Conservation (phyloP, 73 alveolate species). For the Blepharisma japonicum region DNA sequence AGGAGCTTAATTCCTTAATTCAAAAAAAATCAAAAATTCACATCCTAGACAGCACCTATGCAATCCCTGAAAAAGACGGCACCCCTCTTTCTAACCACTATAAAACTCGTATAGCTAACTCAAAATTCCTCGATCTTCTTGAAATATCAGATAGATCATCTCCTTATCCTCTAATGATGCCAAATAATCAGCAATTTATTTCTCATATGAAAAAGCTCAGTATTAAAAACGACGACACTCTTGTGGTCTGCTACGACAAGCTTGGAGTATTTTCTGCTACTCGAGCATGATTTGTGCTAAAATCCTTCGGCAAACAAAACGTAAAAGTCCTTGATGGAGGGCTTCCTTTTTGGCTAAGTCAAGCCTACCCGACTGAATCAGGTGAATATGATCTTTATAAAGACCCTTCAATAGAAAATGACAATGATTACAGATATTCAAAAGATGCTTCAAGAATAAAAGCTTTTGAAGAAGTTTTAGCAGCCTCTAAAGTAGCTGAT, state of each 20-base stretch:
- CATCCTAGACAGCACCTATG: not conserved
- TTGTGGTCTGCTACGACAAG: not conserved
- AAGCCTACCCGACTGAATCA: not conserved
- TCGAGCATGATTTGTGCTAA: not conserved
- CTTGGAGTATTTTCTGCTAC: not conserved
- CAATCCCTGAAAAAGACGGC: not conserved
- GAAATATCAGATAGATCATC: not conserved
- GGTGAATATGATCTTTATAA: not conserved
- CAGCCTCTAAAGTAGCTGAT: not conserved
- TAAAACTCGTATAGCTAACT: not conserved
- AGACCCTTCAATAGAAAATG: not conserved
- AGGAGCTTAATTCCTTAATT: not conserved
- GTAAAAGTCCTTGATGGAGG: slow-evolving; percentile 3
- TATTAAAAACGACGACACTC: slow-evolving; percentile 3
- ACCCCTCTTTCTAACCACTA: slow-evolving; percentile 5
- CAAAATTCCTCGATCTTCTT: not conserved
- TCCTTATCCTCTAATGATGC: not conserved
- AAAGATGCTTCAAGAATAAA: not conserved
- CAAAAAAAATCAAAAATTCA: not conserved
- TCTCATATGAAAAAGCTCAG: not conserved
- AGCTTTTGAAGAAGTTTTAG: not conserved
- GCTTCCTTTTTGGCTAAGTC: not conserved
- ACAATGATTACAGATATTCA: not conserved
- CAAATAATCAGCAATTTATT: not conserved
- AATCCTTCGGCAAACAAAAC: not conserved